Evolutionary conservation across 1,284 basidiomycete genomes (phyloP).

Genomic region (Macrocystidia cucumis): DNA sequence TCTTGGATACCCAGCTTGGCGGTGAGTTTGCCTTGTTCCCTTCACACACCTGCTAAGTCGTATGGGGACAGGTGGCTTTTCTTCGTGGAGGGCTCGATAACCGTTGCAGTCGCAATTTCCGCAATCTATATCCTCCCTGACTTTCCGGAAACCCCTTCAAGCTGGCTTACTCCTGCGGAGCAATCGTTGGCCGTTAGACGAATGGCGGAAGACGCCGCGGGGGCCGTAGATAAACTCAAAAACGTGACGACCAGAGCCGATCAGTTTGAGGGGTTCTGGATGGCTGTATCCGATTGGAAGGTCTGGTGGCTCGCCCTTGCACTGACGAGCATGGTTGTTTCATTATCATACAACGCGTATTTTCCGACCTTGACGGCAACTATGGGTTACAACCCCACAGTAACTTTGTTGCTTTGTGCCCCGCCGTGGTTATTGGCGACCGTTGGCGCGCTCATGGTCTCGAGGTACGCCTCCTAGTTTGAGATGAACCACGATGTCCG

Average conservation of each 20-base stretch:
- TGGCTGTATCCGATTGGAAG: conserved; percentile 65
- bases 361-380: conserved; percentile 67
- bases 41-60: conserved; percentile 1
- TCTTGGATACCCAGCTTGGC: conserved; percentile 70
- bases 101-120: conserved; percentile 51
- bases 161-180: conserved; percentile 58
- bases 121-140: conserved; percentile 73
- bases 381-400: conserved; percentile 56
- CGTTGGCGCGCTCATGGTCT: conserved; percentile 38
- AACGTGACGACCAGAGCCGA: conserved; percentile 11
- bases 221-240: conserved; percentile 37
- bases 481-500: neutral
- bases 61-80: conserved; percentile 56
- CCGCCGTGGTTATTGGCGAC: conserved; percentile 74
- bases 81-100: conserved; percentile 66
- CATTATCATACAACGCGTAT: conserved; percentile 59
- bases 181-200: conserved; percentile 59
- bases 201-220: conserved; percentile 61
- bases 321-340: conserved; percentile 42
- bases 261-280: conserved; percentile 33
- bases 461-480: conserved; percentile 27
- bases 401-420: conserved; percentile 68
- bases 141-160: conserved; percentile 51
- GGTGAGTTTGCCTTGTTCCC: conserved; percentile 25
- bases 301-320: conserved; percentile 67